Evolutionary conservation across 768 basidiomycete species (phyloP), one percentile per base, ranked within the genome.

Genomic region (Astraeus odoratus): DNA sequence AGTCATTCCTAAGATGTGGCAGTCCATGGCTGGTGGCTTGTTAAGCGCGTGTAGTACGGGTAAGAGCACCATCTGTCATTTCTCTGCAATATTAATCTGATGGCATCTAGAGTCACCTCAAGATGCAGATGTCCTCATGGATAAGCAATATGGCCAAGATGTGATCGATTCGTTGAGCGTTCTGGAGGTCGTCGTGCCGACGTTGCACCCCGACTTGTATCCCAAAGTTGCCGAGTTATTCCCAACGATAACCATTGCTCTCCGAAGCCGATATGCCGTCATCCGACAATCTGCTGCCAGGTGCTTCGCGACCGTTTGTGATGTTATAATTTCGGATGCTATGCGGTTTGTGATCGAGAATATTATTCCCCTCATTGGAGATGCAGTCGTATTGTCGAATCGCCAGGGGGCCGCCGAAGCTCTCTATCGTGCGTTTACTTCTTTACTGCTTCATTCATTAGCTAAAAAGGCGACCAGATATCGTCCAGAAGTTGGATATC

Each of bases 1-100:
- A 0, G 72, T 78, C 26, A 79, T 98, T n/a, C 95, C 96, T 2
- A 90, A 80, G 52, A 86, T 97, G 75, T 98, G 95, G 94, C 81
- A 86, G 39, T 91, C 87, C 4, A 90, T 96, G 80, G 81, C 81
- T 12, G 83, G 83, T 19, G 83, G 87, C 19, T 60, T 96, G 29
- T 54, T 85, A 36, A 78, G 76, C 43, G 76, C 81, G 19, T 92
- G 84, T 51, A 67, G 71, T 33, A 61, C 73, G 27, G 81, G 92
- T 92, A 60, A 35, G 78, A 30, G 12, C 19, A 36, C 7, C 13
- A 57, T 23, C 9, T n/a, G 30, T 33, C 34, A 48, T 6, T 10
- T 9, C 22, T 22, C 27, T 22, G 4, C 36, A 36, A n/a, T 42
- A 25, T 48, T 35, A 27, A 29, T 13, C 18, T 13, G 53, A 5